phyloP scores from a whole-genome alignment of 805 yeast species.

The Kurtzmaniella cleridarum region DNA sequence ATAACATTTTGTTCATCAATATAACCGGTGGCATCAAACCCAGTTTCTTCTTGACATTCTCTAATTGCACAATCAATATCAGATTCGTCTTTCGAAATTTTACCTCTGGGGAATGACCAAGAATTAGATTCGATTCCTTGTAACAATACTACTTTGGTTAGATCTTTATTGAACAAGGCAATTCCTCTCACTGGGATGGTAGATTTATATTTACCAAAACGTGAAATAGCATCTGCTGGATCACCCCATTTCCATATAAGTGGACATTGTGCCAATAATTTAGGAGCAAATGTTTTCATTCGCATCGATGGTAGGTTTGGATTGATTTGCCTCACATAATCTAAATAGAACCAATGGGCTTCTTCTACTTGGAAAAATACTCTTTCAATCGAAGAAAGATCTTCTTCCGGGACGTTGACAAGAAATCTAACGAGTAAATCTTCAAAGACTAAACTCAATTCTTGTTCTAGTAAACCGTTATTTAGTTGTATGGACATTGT shows the following conservation, averaged over 20 bases:
- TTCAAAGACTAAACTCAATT: constrained; percentile 70
- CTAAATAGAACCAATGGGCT: constrained; percentile 97
- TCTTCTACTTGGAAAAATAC: constrained; percentile 93
- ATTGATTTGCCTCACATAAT: constrained; percentile 67
- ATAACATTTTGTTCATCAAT: constrained; percentile 67
- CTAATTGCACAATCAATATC: constrained; percentile 87
- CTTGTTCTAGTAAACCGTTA: constrained; percentile 53
- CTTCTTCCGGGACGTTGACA: constrained; percentile 88
- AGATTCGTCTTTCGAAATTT: constrained; percentile 86
- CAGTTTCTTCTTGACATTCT: constrained; percentile 91
- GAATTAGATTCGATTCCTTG: constrained; percentile 73
- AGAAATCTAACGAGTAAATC: constrained; percentile 87
- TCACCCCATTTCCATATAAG: constrained; percentile 80
- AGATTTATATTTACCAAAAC: constrained; percentile 80
- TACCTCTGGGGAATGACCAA: constrained; percentile 98
- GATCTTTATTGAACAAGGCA: constrained; percentile 67
- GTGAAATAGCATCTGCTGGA: constrained; percentile 70
- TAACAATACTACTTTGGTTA: constrained; percentile 72
- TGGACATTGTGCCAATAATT: constrained; percentile 65
- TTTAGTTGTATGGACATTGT: constrained; percentile 56
- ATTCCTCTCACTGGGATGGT: constrained; percentile 96
- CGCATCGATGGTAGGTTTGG: constrained; percentile 73
- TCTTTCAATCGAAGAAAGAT: constrained; percentile 71
- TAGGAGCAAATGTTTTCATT: constrained; percentile 69
- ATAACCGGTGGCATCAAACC: constrained; percentile 71